Conservation (phyloP, 1,284 basidiomycete species). For the Moesziomyces aphidis region DNA sequence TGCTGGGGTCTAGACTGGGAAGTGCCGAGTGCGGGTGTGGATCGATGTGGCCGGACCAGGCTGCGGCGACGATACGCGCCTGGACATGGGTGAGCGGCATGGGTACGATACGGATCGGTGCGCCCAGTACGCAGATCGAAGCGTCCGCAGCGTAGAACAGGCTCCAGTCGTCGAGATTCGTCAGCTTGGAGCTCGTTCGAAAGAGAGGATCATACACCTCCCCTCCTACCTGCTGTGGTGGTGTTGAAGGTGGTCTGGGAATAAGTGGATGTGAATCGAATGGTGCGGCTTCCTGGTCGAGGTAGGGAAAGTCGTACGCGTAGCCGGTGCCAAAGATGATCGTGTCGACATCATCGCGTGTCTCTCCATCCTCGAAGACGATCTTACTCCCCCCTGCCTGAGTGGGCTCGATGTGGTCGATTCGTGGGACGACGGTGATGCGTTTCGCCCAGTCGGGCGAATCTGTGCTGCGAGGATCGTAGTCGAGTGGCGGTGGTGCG, state of each 20-base stretch:
- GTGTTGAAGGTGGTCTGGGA: not conserved
- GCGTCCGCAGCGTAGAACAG: slow-evolving; percentile 58
- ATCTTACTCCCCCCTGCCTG: not conserved
- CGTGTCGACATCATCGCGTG: slow-evolving; percentile 47
- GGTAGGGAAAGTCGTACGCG: slow-evolving; percentile 50
- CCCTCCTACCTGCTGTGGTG: not conserved
- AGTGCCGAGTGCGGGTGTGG: slow-evolving; percentile 8
- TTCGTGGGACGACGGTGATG: slow-evolving; percentile 58
- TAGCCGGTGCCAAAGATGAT: slow-evolving; percentile 67
- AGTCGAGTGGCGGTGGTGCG: slow-evolving; percentile 60
- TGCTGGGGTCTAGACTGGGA: slow-evolving; percentile 30
- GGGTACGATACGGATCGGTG: slow-evolving; percentile 61
- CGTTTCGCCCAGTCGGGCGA: slow-evolving; percentile 54
- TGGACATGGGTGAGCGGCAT: slow-evolving; percentile 62
- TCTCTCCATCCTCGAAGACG: slow-evolving; percentile 30
- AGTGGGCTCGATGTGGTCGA: slow-evolving; percentile 21
- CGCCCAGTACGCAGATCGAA: slow-evolving; percentile 52
- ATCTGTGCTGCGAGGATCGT: slow-evolving; percentile 50
- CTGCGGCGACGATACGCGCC: slow-evolving; percentile 35
- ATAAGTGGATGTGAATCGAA: slow-evolving; percentile 38
- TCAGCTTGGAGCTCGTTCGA: slow-evolving; percentile 25
- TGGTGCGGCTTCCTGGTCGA: slow-evolving; percentile 31
- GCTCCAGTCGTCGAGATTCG: slow-evolving; percentile 63
- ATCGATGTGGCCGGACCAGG: slow-evolving; percentile 24
- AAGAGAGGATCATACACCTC: slow-evolving; percentile 16